Conservation (phyloP, 331 rosid genomes). For the Rhamnella rubrinervis region DNA sequence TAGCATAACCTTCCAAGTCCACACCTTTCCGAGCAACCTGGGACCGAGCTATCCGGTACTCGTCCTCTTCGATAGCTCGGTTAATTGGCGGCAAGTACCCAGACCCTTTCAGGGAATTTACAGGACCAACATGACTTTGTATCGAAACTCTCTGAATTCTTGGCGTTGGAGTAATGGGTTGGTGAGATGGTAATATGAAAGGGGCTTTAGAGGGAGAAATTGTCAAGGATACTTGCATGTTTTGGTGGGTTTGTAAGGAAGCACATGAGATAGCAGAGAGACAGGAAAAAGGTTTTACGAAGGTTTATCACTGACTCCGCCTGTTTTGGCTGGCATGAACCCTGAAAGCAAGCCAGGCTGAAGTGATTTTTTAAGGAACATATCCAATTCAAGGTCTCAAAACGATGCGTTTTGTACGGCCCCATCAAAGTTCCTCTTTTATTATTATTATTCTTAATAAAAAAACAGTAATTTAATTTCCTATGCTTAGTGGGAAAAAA, state of each 20-base stretch:
- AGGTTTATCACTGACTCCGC: conserved; percentile 28
- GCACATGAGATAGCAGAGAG: conserved; percentile 12
- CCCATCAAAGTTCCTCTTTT: too few species aligned
- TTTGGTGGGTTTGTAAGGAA: conserved; percentile 10
- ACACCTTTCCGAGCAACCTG: conserved; percentile 77
- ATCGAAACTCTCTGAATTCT: conserved; percentile 32
- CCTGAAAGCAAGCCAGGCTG: not conserved
- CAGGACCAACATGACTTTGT: conserved; percentile 35
- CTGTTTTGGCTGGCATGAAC: not conserved
- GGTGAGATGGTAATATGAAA: conserved; percentile 53
- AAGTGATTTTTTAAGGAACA: not conserved
- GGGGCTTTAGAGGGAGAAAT: conserved; percentile 52
- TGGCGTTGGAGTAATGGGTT: conserved; percentile 41
- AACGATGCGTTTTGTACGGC: too few species aligned
- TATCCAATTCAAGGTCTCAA: not conserved
- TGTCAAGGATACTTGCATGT: conserved; percentile 55
- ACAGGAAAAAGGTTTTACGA: conserved; percentile 24
- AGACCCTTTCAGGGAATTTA: conserved; percentile 54
- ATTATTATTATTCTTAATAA: too few species aligned
- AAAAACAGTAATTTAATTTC: too few species aligned
- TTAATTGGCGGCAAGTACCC: conserved; percentile 61
- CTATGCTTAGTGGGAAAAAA: too few species aligned
- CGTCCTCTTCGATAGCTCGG: conserved; percentile 68
- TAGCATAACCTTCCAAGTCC: conserved; percentile 71
- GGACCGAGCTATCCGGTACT: conserved; percentile 74